phyloP scores from a whole-genome alignment of 805 yeast species.

The Torulaspora quercuum region DNA sequence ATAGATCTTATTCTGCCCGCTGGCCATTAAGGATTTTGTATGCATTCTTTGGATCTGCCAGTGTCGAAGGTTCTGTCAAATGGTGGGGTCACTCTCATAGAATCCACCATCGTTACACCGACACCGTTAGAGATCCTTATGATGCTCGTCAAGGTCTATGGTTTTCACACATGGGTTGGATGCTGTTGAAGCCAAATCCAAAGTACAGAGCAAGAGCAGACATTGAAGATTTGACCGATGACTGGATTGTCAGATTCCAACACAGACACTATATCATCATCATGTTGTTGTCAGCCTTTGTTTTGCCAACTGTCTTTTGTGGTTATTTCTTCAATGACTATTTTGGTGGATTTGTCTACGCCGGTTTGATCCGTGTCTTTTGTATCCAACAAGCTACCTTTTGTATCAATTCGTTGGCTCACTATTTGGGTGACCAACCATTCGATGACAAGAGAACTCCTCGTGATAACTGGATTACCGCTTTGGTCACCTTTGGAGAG shows the following conservation, averaged over 20 bases:
- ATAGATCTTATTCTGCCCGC: conserved; percentile 64
- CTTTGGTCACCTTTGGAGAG: conserved; percentile 81
- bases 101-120: conserved; percentile 83
- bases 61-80: conserved; percentile 80
- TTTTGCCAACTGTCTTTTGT: conserved; percentile 58
- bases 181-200: conserved; percentile 76
- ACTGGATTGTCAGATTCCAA: conserved; percentile 76
- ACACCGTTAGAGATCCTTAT: conserved; percentile 78
- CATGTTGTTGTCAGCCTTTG: conserved; percentile 58
- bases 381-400: conserved; percentile 81
- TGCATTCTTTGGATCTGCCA: conserved; percentile 78
- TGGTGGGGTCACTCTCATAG: conserved; percentile 90
- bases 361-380: conserved; percentile 66
- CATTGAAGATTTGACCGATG: conserved; percentile 71
- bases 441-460: conserved; percentile 86
- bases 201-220: conserved; percentile 78
- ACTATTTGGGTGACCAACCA: conserved; percentile 83
- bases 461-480: conserved; percentile 76
- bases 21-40: conserved; percentile 58
- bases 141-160: conserved; percentile 82
- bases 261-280: conserved; percentile 69
- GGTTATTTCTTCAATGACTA: conserved; percentile 58
- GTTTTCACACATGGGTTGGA: conserved; percentile 86
- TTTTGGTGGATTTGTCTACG: conserved; percentile 72
- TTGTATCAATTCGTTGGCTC: conserved; percentile 83